Evolutionary conservation across 805 yeast genomes (phyloP).

Genomic region (Saturnispora galanensis): DNA sequence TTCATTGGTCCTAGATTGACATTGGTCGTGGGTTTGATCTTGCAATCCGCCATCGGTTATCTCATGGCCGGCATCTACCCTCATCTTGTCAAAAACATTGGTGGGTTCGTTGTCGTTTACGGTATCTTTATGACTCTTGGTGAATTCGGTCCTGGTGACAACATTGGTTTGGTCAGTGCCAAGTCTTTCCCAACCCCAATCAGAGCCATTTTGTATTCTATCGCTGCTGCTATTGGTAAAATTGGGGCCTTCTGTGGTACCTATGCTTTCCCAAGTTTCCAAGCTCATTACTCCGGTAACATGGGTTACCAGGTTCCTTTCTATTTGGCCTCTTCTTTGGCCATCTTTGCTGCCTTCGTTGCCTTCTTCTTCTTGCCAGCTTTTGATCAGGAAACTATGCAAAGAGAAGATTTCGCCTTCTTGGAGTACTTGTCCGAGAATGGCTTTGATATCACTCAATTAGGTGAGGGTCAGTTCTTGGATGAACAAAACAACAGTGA

Average conservation of each 20-base stretch:
- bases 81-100: conserved; percentile 49
- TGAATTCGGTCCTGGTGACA: conserved; percentile 92
- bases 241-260: conserved; percentile 90
- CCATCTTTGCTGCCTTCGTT: conserved; percentile 59
- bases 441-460: conserved; percentile 58
- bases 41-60: conserved; percentile 74
- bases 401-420: conserved; percentile 66
- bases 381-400: conserved; percentile 75
- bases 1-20: conserved; percentile 87
- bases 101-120: conserved; percentile 72
- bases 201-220: conserved; percentile 84
- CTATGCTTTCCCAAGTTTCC: conserved; percentile 77
- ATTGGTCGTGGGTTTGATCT: conserved; percentile 51
- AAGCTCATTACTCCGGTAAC: conserved; percentile 47
- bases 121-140: conserved; percentile 85
- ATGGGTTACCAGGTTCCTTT: conserved; percentile 68
- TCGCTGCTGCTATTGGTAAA: conserved; percentile 88
- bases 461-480: conserved; percentile 34
- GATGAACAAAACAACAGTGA: background rate
- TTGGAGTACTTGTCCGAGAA: conserved; percentile 52
- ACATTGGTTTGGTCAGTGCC: conserved; percentile 78
- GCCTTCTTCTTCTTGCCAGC: conserved; percentile 68
- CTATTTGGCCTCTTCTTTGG: conserved; percentile 70
- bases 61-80: conserved; percentile 69
- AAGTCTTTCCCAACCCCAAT: conserved; percentile 80